phyloP scores from a whole-genome alignment of 2,329 filamentous ascomycete genomes.

The Ceratocystis cacaofunesta region DNA sequence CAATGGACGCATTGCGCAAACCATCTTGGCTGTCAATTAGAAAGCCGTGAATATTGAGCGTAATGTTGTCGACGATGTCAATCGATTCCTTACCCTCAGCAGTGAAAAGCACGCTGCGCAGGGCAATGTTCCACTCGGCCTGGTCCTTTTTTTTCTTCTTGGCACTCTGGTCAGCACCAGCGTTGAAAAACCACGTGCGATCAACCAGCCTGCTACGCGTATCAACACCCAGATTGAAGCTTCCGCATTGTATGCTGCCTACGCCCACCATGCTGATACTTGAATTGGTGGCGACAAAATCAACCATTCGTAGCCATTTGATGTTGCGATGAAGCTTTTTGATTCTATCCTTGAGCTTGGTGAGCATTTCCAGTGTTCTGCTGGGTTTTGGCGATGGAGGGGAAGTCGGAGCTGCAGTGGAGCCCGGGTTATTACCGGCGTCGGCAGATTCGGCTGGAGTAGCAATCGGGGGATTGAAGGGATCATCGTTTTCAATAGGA shows the following conservation, averaged over 20 bases:
- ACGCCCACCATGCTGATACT: conserved; percentile 64
- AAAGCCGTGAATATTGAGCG: conserved; percentile 81
- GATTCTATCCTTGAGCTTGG: conserved; percentile 64
- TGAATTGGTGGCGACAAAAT: conserved; percentile 71
- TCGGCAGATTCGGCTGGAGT: conserved; percentile 8
- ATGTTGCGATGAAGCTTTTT: conserved; percentile 78
- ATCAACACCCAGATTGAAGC: conserved; percentile 73
- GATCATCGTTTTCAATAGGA: conserved; percentile 10
- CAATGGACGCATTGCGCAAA: conserved; percentile 75
- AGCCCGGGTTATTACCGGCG: conserved; percentile 17
- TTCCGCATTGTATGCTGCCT: conserved; percentile 72
- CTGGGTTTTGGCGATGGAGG: conserved; percentile 34
- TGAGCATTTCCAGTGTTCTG: conserved; percentile 69
- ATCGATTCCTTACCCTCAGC: conserved; percentile 70
- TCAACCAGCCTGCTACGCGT: conserved; percentile 86
- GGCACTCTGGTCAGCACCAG: conserved; percentile 39
- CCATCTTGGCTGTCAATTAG: conserved; percentile 75
- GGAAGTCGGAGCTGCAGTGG: conserved; percentile 9
- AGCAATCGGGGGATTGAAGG: conserved; percentile 18
- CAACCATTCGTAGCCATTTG: conserved; percentile 76
- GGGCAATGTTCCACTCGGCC: conserved; percentile 83
- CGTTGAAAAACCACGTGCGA: conserved; percentile 67
- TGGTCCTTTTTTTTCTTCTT: conserved; percentile 37
- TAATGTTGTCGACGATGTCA: conserved; percentile 76
- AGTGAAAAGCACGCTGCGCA: conserved; percentile 78